Evolutionary conservation across 805 yeast species (phyloP), one percentile per base, ranked within the genome.

Genomic region (Lipomyces orientalis): DNA sequence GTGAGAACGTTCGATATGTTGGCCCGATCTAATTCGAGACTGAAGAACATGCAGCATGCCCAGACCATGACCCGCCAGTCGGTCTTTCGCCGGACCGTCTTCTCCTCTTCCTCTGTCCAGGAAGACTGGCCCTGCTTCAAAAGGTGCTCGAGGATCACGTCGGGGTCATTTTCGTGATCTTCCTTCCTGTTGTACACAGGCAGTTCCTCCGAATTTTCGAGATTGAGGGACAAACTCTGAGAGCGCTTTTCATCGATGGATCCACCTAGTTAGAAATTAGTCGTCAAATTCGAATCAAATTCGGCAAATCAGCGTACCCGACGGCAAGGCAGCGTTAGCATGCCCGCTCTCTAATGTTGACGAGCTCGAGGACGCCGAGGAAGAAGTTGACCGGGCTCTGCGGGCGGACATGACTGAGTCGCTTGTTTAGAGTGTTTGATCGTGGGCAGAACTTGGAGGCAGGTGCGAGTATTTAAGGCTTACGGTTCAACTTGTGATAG

Each of bases 1-100:
- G 90, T 80, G 16, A 84, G 69, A 61, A 87, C 88, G 74, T 86
- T 87, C 1, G 80, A 71, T 60, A 87, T 75, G 73, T 87, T 87
- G 54, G 83, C 83, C 67, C 90, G 78, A 76, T 86, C 90, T 67
- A 86, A 77, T 71, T 87, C 86, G 65, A 87, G 79, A 12, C 86
- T 86, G 59, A 84, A 79, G 76, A 87, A 87, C 84, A 87, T 80
- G 64, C 85, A 66, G 66, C 85, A 85, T 0, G 88, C 88, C 79
- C 87, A 80, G 33, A 85, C 75, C 3, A 86, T 79, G 37, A 88
- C 87, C 58, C 81, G 77, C 78, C 79, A 81, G 64, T 88, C 90
- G 59, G 85, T 80, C 73, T 86, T 87, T 73, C 86, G 75, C 7
- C 81, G 71, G 10, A 87, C 76, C 51, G 76, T 80, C 35, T 74